These are phyloP conservation scores for Chlorella sp. DNA, from an alignment of 139 green algal genomes.

Conservation along the genomic window DNA sequence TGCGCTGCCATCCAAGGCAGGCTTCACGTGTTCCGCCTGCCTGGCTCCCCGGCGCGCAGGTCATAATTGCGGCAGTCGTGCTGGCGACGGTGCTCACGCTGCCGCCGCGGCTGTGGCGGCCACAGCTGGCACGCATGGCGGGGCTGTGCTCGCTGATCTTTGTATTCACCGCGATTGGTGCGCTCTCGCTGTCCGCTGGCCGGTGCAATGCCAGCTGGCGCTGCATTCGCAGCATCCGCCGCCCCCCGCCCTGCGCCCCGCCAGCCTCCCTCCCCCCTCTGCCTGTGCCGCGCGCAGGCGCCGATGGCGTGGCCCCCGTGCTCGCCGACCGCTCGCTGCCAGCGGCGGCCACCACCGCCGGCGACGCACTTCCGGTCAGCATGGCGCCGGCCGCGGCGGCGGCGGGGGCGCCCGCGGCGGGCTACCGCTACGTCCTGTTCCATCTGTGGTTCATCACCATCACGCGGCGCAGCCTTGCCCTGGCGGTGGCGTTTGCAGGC, in stretches of 20 bases:
- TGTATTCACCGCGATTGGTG: slow-evolving; percentile 29
- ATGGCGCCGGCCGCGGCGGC: slow-evolving; percentile 5
- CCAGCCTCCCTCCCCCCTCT: not conserved
- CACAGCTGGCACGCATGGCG: slow-evolving; percentile 32
- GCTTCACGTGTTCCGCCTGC: no score
- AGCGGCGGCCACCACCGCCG: not conserved
- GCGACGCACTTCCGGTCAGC: slow-evolving; percentile 7
- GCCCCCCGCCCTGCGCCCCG: not conserved
- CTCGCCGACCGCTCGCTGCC: slow-evolving; percentile 14
- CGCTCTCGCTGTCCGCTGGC: not conserved
- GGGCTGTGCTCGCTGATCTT: slow-evolving; percentile 32
- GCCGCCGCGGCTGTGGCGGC: slow-evolving; percentile 27
- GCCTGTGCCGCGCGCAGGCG: no score
- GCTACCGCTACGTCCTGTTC: slow-evolving; percentile 40
- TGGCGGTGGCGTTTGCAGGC: slow-evolving; percentile 17
- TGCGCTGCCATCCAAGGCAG: no score
- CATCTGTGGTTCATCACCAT: slow-evolving; percentile 36
- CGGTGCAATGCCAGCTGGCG: not conserved
- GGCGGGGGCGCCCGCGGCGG: no score
- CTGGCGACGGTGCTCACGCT: slow-evolving; percentile 10
- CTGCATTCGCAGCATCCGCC: no score
- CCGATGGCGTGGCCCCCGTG: slow-evolving; percentile 25
- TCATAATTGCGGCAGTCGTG: slow-evolving; percentile 3
- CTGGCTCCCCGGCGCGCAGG: no score
- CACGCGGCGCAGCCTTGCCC: slow-evolving; percentile 34